Evolutionary conservation across 306 rosid species (phyloP).

Genomic region (Abrus precatorius): DNA sequence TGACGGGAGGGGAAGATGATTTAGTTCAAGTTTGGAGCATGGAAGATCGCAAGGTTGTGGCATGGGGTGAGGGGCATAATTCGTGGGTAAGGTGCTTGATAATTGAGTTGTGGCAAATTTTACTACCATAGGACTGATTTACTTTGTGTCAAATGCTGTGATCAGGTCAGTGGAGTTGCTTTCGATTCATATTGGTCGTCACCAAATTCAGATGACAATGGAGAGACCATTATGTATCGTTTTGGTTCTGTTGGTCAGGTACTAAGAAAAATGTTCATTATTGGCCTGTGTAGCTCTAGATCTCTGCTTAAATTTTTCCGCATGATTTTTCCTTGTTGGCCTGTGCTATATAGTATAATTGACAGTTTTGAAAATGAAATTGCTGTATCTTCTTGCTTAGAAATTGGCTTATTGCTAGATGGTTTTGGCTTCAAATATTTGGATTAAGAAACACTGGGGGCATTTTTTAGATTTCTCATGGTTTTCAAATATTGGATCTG

Average conservation of each 20-base stretch:
- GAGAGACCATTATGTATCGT: constrained; percentile 81
- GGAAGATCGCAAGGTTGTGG: constrained; percentile 98
- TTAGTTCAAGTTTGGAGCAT: constrained; percentile 98
- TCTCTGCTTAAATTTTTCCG: constrained; percentile 15
- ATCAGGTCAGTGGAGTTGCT: constrained; percentile 97
- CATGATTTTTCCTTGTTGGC: constrained; percentile 2
- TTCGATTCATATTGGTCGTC: constrained; percentile 98
- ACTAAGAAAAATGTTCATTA: constrained; percentile 5
- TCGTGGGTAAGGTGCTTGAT: constrained; percentile 83
- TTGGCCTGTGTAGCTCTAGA: constrained; percentile 12
- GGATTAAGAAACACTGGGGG: neutral
- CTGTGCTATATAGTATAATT: neutral
- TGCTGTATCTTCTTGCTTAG: constrained; percentile 30
- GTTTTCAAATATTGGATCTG: constrained; percentile 26
- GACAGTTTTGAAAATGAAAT: constrained; percentile 21
- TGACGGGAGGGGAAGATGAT: constrained; percentile 99
- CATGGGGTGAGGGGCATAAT: constrained; percentile 99
- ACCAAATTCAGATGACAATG: constrained; percentile 80
- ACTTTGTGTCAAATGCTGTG: constrained; percentile 42
- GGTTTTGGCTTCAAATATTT: constrained; percentile 28
- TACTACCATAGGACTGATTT: constrained; percentile 40
- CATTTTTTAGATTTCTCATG: constrained; percentile 4
- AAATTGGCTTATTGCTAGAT: constrained; percentile 39
- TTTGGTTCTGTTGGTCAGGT: constrained; percentile 99
- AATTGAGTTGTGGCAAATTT: constrained; percentile 21